Base-by-base conservation (phyloP, 179 eudicot species). In the Spergularia azorica region DNA sequence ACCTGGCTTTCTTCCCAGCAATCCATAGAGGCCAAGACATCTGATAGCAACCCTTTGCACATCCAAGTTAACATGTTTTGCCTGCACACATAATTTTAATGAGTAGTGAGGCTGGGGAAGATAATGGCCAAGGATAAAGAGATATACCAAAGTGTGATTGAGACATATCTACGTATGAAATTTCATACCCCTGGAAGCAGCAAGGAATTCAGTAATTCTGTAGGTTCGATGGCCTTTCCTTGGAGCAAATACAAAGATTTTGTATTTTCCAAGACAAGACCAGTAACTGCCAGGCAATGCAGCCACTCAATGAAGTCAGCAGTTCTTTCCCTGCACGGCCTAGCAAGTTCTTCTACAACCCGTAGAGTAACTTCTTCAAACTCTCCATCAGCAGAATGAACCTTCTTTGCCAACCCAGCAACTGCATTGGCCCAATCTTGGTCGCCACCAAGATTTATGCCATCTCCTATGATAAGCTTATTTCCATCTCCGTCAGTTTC, bases 231-330 rank as follows among this genome's bases (percentile, higher is more conserved):
- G 58, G 93, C 87, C 80, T 83, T 92, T 74, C 96, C 97, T 38
- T 80, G 90, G 88, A 96, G 80, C 80, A 78, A 83, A 72, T 81
- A 86, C 58, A 89, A 83, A 18, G 97, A 92, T 71, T 85, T 86
- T 56, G 88, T 56, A 75, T 89, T 90, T 81, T 94, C 96, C 83
- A 94, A 86, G 39, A 96, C 84, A 74, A 96, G 90, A 32, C 90
- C 94, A 46, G 83, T 67, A 78, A 96, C 92, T 54, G 99, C 92
- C 73, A 96, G 87, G 83, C 99, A 94, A 80, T 96, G 99, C 88
- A 94, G 86, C 99, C 98, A 96, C 83, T 92, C 92, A 81, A 84
- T 77, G 82, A 85, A 87, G 71, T 94, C 95, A 38, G 99, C 99
- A 62, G 93, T 88, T 83, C 98, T 90, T 84, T 96, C 98, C 75